These are phyloP conservation scores for Bertia moriformis DNA, from an alignment of 2,329 filamentous ascomycete species.

Conservation along the genomic window DNA sequence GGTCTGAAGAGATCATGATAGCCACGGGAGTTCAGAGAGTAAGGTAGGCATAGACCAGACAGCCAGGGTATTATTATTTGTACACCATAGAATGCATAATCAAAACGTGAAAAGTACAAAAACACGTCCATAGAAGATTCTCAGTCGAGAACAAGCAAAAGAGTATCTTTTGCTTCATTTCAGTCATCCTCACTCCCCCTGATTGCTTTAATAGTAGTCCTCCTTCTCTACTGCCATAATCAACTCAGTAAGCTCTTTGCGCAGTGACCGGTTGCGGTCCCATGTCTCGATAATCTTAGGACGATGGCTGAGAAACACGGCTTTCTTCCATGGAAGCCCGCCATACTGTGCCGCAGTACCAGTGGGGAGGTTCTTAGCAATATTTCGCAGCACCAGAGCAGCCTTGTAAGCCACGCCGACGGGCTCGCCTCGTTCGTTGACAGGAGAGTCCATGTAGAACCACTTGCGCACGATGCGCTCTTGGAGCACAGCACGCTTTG, in stretches of 20 bases:
- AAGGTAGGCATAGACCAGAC: too few species aligned
- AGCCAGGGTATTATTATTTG: too few species aligned
- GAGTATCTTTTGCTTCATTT: too few species aligned
- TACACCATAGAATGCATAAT: too few species aligned
- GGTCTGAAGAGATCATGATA: too few species aligned
- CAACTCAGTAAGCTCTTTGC: conserved; percentile 23
- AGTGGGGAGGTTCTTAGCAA: conserved; percentile 23
- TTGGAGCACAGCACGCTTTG: conserved; percentile 19
- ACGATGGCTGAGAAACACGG: conserved; percentile 20
- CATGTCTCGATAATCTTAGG: conserved; percentile 19
- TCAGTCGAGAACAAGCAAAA: too few species aligned
- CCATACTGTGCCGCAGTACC: conserved; percentile 11
- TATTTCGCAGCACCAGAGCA: conserved; percentile 26
- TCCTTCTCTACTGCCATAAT: conserved; percentile 22
- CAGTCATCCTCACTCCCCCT: too few species aligned
- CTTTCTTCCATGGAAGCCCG: conserved; percentile 19
- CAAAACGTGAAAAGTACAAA: too few species aligned
- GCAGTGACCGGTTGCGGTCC: conserved; percentile 22
- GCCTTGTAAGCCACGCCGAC: conserved; percentile 28
- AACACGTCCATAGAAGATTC: too few species aligned
- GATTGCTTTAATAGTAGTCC: background rate
- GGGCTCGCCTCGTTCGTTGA: conserved; percentile 23
- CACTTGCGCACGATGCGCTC: conserved; percentile 20
- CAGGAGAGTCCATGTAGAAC: conserved; percentile 22
- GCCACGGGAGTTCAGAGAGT: too few species aligned